phyloP scores from a whole-genome alignment of 768 basidiomycete genomes.

The Amanita rimosa region DNA sequence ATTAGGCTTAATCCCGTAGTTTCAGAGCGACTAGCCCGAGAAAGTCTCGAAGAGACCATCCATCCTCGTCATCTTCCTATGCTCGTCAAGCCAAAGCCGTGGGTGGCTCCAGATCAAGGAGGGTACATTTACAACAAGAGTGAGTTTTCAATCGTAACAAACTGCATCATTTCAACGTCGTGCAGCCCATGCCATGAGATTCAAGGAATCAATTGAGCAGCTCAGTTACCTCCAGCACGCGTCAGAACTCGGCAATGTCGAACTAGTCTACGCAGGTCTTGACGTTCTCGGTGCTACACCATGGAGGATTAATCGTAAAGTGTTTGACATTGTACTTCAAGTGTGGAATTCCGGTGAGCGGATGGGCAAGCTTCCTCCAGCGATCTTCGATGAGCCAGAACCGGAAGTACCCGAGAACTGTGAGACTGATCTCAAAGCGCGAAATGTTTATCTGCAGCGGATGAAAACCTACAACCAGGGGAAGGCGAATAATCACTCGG shows the following conservation, averaged over 20 bases:
- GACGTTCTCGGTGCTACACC: conserved; percentile 86
- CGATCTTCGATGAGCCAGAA: conserved; percentile 49
- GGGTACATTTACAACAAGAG: conserved; percentile 76
- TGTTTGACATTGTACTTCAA: conserved; percentile 64
- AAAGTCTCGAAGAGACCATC: conserved; percentile 55
- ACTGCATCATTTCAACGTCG: conserved; percentile 5
- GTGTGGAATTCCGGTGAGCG: conserved; percentile 86
- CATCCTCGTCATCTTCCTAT: conserved; percentile 95
- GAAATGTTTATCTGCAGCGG: conserved; percentile 40
- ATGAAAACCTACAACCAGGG: conserved; percentile 42
- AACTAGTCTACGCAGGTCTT: conserved; percentile 78
- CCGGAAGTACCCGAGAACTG: conserved; percentile 39
- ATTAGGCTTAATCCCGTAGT: conserved; percentile 80
- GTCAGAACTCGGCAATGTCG: conserved; percentile 60
- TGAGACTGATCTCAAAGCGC: conserved; percentile 41
- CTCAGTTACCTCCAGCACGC: conserved; percentile 67
- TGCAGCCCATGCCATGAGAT: conserved; percentile 70
- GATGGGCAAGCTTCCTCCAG: conserved; percentile 78
- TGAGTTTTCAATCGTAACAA: conserved; percentile 20
- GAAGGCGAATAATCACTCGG: conserved; percentile 80
- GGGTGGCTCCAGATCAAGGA: conserved; percentile 68
- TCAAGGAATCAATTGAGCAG: conserved; percentile 85
- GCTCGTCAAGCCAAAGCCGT: conserved; percentile 85
- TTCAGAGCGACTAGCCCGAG: conserved; percentile 64
- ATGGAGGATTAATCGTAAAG: conserved; percentile 75